Percentiles rank a stretch among this genome's conserved stretches.
Conservation (phyloP, 148 eudicot genomes). For the Amaranthus cruentus region DNA sequence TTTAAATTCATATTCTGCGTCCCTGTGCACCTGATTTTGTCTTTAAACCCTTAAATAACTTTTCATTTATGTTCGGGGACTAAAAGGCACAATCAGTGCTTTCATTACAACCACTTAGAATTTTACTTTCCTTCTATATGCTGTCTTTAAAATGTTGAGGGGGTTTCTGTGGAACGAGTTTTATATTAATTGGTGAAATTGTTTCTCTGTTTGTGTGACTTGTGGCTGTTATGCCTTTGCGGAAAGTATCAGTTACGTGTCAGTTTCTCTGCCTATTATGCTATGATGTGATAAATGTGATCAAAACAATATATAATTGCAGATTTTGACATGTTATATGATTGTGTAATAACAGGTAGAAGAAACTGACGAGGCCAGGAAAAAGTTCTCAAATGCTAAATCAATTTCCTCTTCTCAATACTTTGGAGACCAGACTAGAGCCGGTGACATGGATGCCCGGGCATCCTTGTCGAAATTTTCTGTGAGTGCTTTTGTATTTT, state of each 20-base stretch:
- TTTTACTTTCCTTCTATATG: too few species aligned
- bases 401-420: conserved; percentile 91
- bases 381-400: conserved; percentile 93
- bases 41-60: too few species aligned
- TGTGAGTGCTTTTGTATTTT: conserved; percentile 37
- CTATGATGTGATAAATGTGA: not conserved
- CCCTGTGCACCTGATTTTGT: too few species aligned
- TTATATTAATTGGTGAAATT: not conserved
- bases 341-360: conserved; percentile 40
- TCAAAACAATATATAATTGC: not conserved
- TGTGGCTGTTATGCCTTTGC: not conserved
- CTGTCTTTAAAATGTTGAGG: too few species aligned
- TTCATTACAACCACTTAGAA: too few species aligned
- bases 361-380: conserved; percentile 97
- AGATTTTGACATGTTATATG: not conserved
- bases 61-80: too few species aligned
- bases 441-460: conserved; percentile 48
- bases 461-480: conserved; percentile 71
- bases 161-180: too few species aligned
- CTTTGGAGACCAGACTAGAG: conserved; percentile 64
- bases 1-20: too few species aligned
- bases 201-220: not conserved
- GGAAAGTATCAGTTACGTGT: not conserved
- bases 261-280: not conserved
- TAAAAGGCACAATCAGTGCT: too few species aligned